Base-by-base conservation (phyloP, 2,329 filamentous ascomycete species). In the Colletotrichum eleusines region DNA sequence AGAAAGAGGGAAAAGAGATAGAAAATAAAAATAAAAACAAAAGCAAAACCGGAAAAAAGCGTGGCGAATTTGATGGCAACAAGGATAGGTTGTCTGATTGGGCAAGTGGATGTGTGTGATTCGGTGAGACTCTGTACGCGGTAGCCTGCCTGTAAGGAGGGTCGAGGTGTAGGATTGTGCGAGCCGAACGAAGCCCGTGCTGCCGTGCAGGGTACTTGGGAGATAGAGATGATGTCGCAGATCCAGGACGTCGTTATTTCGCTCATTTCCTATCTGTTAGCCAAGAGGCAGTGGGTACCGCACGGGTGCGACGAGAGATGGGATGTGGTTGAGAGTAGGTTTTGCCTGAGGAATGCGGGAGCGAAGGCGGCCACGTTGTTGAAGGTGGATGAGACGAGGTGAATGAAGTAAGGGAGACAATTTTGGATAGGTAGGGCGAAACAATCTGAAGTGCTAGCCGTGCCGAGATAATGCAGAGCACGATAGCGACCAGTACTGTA, bases 241-340 rank as follows among this genome's bases (percentile, higher is more conserved):
- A 67, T 70, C 68, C 40, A 53, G 57, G 48, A 31, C 16, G 68
- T 71, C 68, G 58, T 68, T 68, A 63, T 68, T 71, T 71, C 68
- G 68, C 68, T 71, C 68, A 63, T 20, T 20, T 55, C 48, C 59
- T 26, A 23, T 50, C 11, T 46, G 23, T 23, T 33, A 7, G 31
- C 7, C 31, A 33, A 33, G 31, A 33, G 3, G 4, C 31, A 33
- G 3, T n/a, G n/a, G 46, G 6, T n/a, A 44, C 42, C n/a, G 53
- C 63, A 55, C 40, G 40, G 40, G 12, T 26, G 35, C 51, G 18
- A n/a, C 42, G 28, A 63, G 48, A 54, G 44, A 46, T 42, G 7
- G 16, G 40, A 51, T 14, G 55, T 35, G 44, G 64, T 71, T 53
- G 46, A 71, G 42, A 63, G 35, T 63, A 67, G 68, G 68, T 67